phyloP scores from a whole-genome alignment of 2,329 filamentous ascomycete genomes.

The Parastagonospora avenae region DNA sequence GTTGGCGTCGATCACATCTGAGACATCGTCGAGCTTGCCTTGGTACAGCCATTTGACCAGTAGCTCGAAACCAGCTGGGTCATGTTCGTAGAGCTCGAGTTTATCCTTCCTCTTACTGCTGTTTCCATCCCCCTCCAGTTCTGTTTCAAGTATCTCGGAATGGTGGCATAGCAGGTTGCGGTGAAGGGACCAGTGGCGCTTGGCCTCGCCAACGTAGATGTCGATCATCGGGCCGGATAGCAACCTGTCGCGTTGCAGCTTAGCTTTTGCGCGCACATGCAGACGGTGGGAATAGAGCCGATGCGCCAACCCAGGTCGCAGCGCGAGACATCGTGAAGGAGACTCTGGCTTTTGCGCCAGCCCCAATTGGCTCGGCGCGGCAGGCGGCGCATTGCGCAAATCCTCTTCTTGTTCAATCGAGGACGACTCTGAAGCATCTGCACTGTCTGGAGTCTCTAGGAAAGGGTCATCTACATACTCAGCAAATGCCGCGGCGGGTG shows the following conservation, averaged over 20 bases:
- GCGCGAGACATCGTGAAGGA: conserved; percentile 23
- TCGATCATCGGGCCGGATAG: conserved; percentile 59
- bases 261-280: conserved; percentile 51
- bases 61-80: conserved; percentile 59
- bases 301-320: conserved; percentile 41
- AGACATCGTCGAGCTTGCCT: conserved; percentile 57
- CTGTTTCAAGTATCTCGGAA: conserved; percentile 52
- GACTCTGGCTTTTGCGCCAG: conserved; percentile 10
- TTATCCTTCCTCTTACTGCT: conserved; percentile 41
- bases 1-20: conserved; percentile 50
- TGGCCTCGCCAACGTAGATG: conserved; percentile 55
- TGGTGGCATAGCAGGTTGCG: conserved; percentile 60
- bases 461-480: conserved; percentile 54
- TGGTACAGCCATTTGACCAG: conserved; percentile 64
- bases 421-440: conserved; percentile 19
- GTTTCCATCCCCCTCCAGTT: conserved; percentile 47
- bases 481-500: conserved; percentile 56
- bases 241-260: conserved; percentile 55
- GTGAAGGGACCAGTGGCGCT: conserved; percentile 58
- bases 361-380: conserved; percentile 11
- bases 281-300: conserved; percentile 46
- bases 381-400: conserved; percentile 18
- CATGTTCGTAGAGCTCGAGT: conserved; percentile 56
- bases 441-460: conserved; percentile 10
- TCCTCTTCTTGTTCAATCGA: conserved; percentile 15